These are phyloP conservation scores for Paspalum vaginatum DNA, from an alignment of 176 grass and related monocot species.

Conservation along the genomic window DNA sequence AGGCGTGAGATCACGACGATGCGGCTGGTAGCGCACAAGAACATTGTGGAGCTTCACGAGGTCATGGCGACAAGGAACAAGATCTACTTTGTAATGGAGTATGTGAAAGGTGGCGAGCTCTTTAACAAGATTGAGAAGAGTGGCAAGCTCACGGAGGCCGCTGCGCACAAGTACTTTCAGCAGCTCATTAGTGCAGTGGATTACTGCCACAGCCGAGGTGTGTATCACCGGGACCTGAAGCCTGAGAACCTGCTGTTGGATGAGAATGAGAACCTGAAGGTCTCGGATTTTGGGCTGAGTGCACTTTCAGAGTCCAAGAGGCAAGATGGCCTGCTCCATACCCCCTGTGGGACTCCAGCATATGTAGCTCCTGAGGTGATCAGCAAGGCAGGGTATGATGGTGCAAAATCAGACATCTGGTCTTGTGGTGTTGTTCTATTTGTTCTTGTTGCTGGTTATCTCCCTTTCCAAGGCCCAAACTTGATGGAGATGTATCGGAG, in stretches of 20 bases:
- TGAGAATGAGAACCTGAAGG: constrained; percentile 77
- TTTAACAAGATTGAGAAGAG: constrained; percentile 67
- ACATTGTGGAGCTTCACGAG: constrained; percentile 74
- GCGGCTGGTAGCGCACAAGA: constrained; percentile 64
- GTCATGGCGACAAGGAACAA: constrained; percentile 76
- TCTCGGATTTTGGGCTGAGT: constrained; percentile 76
- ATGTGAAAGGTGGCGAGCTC: constrained; percentile 80
- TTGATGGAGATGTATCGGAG: constrained; percentile 83
- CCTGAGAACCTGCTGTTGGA: constrained; percentile 75
- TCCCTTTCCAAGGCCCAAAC: constrained; percentile 75
- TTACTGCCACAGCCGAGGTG: constrained; percentile 74
- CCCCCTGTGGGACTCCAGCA: constrained; percentile 82
- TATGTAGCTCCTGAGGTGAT: constrained; percentile 97
- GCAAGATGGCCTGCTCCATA: constrained; percentile 77
- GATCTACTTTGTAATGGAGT: constrained; percentile 88
- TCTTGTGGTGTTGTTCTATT: constrained; percentile 86
- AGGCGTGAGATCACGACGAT: constrained; percentile 81
- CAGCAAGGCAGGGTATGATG: constrained; percentile 65
- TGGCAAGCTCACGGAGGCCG: constrained; percentile 58
- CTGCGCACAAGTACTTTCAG: constrained; percentile 68
- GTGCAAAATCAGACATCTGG: constrained; percentile 79
- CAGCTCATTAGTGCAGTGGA: constrained; percentile 79
- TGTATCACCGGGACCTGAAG: constrained; percentile 86
- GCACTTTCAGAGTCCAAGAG: constrained; percentile 59
- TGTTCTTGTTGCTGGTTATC: constrained; percentile 66